phyloP scores from a whole-genome alignment of 192 early-diverging fungal species.

The Entomortierella chlamydospora region DNA sequence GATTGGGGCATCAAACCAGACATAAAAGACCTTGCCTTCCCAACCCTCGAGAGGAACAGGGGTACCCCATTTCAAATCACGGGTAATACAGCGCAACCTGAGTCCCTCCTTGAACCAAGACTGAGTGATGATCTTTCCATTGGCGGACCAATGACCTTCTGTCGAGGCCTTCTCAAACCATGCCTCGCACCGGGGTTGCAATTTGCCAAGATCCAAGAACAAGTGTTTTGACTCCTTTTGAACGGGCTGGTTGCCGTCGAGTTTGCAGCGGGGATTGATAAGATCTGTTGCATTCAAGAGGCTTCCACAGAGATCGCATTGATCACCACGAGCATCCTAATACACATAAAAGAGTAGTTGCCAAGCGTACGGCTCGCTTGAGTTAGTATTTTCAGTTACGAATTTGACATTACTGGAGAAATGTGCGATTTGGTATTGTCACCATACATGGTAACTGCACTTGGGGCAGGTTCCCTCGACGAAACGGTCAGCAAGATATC shows the following conservation, averaged over 20 bases:
- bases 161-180: conserved; percentile 78
- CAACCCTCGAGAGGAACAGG: conserved; percentile 88
- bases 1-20: conserved; percentile 99
- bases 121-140: conserved; percentile 89
- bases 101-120: conserved; percentile 96
- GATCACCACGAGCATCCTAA: conserved; percentile 96
- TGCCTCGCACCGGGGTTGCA: conserved; percentile 80
- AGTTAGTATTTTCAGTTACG: no score
- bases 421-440: no score
- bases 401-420: no score
- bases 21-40: conserved; percentile 97
- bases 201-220: conserved; percentile 86
- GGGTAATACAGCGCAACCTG: conserved; percentile 93
- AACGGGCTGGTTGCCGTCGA: conserved; percentile 86
- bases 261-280: conserved; percentile 93
- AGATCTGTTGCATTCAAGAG: conserved; percentile 94
- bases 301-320: conserved; percentile 95
- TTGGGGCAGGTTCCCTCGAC: conserved; percentile 96
- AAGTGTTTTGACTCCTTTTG: conserved; percentile 87
- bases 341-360: no score
- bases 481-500: conserved; percentile 97
- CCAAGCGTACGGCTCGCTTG: no score
- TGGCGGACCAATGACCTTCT: conserved; percentile 89
- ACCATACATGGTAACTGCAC: conserved; percentile 80
- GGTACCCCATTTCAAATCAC: conserved; percentile 99